Evolutionary conservation across 768 basidiomycete species (phyloP).

Genomic region (Pulveroboletus sp.): DNA sequence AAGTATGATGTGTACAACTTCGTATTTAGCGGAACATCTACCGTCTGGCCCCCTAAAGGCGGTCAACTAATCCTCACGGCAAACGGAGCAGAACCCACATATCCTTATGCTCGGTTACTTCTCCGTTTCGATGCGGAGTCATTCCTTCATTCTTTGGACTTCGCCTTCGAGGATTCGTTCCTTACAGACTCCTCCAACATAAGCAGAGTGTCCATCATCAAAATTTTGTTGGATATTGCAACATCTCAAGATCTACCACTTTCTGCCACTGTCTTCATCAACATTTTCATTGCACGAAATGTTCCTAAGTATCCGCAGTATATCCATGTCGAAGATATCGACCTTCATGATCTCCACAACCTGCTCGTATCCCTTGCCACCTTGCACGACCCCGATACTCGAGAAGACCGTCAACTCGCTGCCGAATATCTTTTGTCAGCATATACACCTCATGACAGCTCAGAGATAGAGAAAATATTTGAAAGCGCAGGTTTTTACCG

Average conservation of each 20-base stretch:
- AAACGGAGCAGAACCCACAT: constrained; percentile 73
- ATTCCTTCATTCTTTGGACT: constrained; percentile 88
- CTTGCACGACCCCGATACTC: constrained; percentile 69
- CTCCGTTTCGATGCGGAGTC: constrained; percentile 90
- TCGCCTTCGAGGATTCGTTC: constrained; percentile 91
- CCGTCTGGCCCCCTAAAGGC: constrained; percentile 73
- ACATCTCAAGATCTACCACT: constrained; percentile 47
- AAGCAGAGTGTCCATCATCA: constrained; percentile 77
- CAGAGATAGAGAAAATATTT: constrained; percentile 64
- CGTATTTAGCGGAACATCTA: constrained; percentile 77
- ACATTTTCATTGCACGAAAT: constrained; percentile 96
- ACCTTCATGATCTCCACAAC: constrained; percentile 62
- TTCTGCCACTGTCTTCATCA: constrained; percentile 73
- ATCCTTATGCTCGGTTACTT: constrained; percentile 82
- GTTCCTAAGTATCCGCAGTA: constrained; percentile 95
- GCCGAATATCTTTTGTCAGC: constrained; percentile 89
- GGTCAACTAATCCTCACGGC: constrained; percentile 72
- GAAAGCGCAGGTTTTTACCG: constrained; percentile 84
- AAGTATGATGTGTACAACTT: constrained; percentile 75
- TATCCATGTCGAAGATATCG: constrained; percentile 40
- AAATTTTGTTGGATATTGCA: constrained; percentile 77
- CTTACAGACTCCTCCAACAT: constrained; percentile 66
- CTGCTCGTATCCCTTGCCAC: constrained; percentile 76
- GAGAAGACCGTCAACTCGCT: constrained; percentile 93
- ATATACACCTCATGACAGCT: constrained; percentile 80